These are phyloP conservation scores for Epichloe sylvatica DNA, from an alignment of 2,329 filamentous ascomycete species.

Conservation along the genomic window DNA sequence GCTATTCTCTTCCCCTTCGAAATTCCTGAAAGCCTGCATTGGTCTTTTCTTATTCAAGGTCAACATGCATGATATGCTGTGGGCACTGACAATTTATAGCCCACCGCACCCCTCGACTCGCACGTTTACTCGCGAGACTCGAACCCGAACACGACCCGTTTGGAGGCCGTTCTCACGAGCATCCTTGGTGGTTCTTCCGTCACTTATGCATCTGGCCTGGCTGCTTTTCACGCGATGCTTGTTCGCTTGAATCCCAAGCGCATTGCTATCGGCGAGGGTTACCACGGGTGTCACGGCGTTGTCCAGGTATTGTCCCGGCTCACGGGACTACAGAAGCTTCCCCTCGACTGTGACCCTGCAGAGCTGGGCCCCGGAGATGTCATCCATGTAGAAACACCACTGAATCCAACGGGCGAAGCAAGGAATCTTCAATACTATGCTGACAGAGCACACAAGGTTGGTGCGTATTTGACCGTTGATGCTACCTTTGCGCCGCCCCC, in stretches of 20 bases:
- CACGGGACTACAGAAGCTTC: slow-evolving; percentile 57
- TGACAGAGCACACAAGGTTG: slow-evolving; percentile 52
- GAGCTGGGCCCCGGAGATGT: slow-evolving; percentile 66
- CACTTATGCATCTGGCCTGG: slow-evolving; percentile 72
- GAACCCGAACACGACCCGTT: slow-evolving; percentile 66
- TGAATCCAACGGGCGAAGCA: slow-evolving; percentile 81
- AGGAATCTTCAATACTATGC: slow-evolving; percentile 60
- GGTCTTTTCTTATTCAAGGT: too few species aligned
- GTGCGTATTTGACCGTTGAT: slow-evolving; percentile 72
- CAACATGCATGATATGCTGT: background rate
- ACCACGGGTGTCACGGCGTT: slow-evolving; percentile 88
- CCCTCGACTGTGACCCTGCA: slow-evolving; percentile 54
- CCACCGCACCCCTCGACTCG: slow-evolving; percentile 38
- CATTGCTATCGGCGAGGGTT: slow-evolving; percentile 71
- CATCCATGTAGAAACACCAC: slow-evolving; percentile 81
- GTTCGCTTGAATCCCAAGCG: slow-evolving; percentile 71
- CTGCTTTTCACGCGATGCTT: slow-evolving; percentile 77
- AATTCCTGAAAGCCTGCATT: too few species aligned
- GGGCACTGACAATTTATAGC: slow-evolving; percentile 7
- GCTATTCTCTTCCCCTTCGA: too few species aligned
- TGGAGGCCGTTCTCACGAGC: slow-evolving; percentile 68
- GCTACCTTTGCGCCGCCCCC: slow-evolving; percentile 87
- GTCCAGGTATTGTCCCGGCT: slow-evolving; percentile 60
- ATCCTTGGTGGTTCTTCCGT: slow-evolving; percentile 57
- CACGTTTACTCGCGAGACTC: slow-evolving; percentile 76